Base-by-base conservation (phyloP, 306 rosid species). In the Betula pendula region DNA sequence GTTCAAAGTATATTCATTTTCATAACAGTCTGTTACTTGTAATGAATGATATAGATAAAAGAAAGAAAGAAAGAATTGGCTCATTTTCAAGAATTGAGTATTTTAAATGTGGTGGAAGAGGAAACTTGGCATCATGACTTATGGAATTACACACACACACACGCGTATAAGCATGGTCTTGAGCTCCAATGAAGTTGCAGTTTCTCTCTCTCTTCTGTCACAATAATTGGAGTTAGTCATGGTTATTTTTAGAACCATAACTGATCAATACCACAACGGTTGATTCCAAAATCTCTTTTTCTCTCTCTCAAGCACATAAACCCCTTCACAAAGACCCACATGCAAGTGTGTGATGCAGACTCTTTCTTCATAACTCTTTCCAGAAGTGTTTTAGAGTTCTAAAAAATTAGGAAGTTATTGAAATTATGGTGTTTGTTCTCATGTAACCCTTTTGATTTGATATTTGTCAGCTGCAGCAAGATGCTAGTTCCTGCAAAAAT, bases 391-490 rank as follows among this genome's bases (percentile, higher is more conserved):
- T 6, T 66, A 40, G 42, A 11, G 48, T 35, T 33, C 40, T 17
- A 19, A 19, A 35, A 38, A 33, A 38, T 38, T 65, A 9, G 63
- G 6, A 9, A 3, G 33, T 56, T 24, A 22, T 4, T 35, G n/a
- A 33, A 38, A 38, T 33, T 35, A 8, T 44, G 43, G 38, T 79
- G 53, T 62, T 15, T 77, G 78, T 67, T n/a, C 48, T 1, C 12
- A 27, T 44, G 40, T 55, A 75, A 71, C 56, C 35, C 20, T 10
- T 45, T 4, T 58, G 65, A 63, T 71, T 70, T 58, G 73, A 73
- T 79, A 27, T 82, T 83, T 47, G 77, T 81, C 71, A 53, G 80
- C 60, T 85, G 73, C 74, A 78, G 87, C 81, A 79, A 81, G 88
- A 76, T 65, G 77, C 70, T 62, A 76, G 24, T 71, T 72, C 63